A percentile compares a stretch with the other conserved stretches of the same genome.
These are phyloP conservation scores for Chrysosphaeria jannelii DNA, from an alignment of 2,329 filamentous ascomycete species.

Conservation along the genomic window DNA sequence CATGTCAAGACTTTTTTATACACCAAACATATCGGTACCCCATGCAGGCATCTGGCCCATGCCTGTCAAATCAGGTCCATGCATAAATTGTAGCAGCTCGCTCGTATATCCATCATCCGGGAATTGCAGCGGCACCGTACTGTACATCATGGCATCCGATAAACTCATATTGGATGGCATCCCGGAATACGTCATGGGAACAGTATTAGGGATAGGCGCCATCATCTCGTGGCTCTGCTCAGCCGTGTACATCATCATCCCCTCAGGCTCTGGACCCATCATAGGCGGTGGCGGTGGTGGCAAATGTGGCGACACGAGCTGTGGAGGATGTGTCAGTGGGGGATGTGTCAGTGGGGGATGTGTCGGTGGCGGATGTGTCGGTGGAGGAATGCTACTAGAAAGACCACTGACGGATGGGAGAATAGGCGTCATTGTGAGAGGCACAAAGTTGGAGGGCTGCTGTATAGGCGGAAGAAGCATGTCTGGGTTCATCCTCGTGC, in stretches of 20 bases:
- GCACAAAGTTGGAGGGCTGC: no score
- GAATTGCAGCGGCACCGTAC: constrained; percentile 1
- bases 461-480: no score
- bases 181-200: not conserved
- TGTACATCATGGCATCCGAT: constrained; percentile 1
- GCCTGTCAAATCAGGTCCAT: constrained; percentile 8
- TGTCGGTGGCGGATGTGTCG: constrained; percentile 2
- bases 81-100: constrained; percentile 15
- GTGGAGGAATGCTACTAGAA: constrained; percentile 2
- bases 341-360: not conserved
- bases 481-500: no score
- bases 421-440: constrained; percentile 1
- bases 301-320: no score
- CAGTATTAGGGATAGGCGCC: not conserved
- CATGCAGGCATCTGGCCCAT: constrained; percentile 6
- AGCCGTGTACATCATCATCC: no score
- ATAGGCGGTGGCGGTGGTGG: not conserved
- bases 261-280: not conserved
- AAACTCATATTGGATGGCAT: not conserved
- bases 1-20: no score
- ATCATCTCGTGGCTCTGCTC: no score
- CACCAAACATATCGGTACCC: constrained; percentile 6
- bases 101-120: constrained; percentile 15
- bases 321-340: no score
- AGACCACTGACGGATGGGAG: not conserved